Percentiles rank a stretch among this genome's conserved stretches.
phyloP scores from a whole-genome alignment of 2,329 filamentous ascomycete genomes.

The Hymenoscyphus albidus region DNA sequence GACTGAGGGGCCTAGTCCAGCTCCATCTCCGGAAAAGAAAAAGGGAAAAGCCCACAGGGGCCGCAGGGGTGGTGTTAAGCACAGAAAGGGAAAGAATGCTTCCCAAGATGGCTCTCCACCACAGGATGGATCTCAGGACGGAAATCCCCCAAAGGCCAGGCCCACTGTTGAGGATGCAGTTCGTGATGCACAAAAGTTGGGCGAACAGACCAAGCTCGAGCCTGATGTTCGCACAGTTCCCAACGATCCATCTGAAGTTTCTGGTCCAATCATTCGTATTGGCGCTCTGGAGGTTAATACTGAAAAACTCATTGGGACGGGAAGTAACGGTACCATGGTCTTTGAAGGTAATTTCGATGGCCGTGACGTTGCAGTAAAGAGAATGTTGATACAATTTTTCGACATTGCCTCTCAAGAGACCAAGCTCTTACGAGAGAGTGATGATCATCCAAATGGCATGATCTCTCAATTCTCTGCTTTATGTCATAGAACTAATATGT shows the following conservation, averaged over 20 bases:
- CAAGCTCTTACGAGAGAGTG: conserved; percentile 82
- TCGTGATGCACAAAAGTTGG: conserved; percentile 55
- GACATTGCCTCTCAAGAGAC: conserved; percentile 95
- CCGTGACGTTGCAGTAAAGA: conserved; percentile 89
- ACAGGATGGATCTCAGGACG: conserved; percentile 36
- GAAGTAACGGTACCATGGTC: conserved; percentile 95
- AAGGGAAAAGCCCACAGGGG: conserved; percentile 69
- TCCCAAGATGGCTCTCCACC: conserved; percentile 13
- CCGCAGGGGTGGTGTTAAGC: conserved; percentile 66
- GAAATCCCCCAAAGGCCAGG: conserved; percentile 34
- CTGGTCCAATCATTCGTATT: conserved; percentile 56
- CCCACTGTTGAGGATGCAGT: conserved; percentile 57
- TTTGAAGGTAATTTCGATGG: conserved; percentile 94
- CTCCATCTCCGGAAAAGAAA: conserved; percentile 42
- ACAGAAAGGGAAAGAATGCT: conserved; percentile 49
- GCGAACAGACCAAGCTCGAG: conserved; percentile 50
- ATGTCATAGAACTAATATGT: conserved; percentile 28
- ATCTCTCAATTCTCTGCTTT: conserved; percentile 4
- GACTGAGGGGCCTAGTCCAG: conserved; percentile 17
- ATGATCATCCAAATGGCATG: conserved; percentile 82
- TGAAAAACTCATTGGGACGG: conserved; percentile 64
- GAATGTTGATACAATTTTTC: conserved; percentile 94
- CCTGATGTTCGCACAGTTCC: conserved; percentile 58
- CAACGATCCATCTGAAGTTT: conserved; percentile 56
- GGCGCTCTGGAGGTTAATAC: conserved; percentile 62